Conservation (phyloP, 148 eudicot species). For the Fagopyrum homotropicum region DNA sequence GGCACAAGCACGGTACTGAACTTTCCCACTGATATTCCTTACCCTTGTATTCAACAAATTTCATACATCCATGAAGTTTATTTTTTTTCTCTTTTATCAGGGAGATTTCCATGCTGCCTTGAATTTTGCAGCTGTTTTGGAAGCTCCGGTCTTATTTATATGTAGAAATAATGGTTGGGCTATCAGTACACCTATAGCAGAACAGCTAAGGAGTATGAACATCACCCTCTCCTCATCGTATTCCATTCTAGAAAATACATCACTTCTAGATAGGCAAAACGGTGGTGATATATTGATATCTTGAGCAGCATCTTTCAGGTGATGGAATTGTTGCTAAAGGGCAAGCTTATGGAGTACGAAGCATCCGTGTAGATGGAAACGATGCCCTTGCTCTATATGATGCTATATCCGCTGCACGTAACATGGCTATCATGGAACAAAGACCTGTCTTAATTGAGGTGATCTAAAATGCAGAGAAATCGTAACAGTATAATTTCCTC, state of each 20-base stretch:
- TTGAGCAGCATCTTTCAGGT: slow-evolving; percentile 30
- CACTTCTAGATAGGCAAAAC: not conserved
- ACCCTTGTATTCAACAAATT: not conserved
- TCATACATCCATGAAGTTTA: not conserved
- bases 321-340: slow-evolving; percentile 73
- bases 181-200: slow-evolving; percentile 64
- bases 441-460: slow-evolving; percentile 68
- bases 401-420: slow-evolving; percentile 45
- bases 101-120: slow-evolving; percentile 78
- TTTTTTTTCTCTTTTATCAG: slow-evolving; percentile 23
- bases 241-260: no score
- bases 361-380: slow-evolving; percentile 70
- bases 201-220: slow-evolving; percentile 51
- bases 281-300: not conserved
- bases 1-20: slow-evolving; percentile 52
- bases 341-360: slow-evolving; percentile 61
- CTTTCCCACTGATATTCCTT: not conserved
- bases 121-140: slow-evolving; percentile 72
- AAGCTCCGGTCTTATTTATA: slow-evolving; percentile 61
- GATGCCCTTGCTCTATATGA: slow-evolving; percentile 67
- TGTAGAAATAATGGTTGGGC: slow-evolving; percentile 89
- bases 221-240: not conserved
- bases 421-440: slow-evolving; percentile 44
- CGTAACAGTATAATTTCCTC: not conserved
- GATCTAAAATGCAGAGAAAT: not conserved